Percentiles rank a stretch among this genome's conserved stretches.
Evolutionary conservation across 306 rosid genomes (phyloP).

Genomic region (Comarum palustre): DNA sequence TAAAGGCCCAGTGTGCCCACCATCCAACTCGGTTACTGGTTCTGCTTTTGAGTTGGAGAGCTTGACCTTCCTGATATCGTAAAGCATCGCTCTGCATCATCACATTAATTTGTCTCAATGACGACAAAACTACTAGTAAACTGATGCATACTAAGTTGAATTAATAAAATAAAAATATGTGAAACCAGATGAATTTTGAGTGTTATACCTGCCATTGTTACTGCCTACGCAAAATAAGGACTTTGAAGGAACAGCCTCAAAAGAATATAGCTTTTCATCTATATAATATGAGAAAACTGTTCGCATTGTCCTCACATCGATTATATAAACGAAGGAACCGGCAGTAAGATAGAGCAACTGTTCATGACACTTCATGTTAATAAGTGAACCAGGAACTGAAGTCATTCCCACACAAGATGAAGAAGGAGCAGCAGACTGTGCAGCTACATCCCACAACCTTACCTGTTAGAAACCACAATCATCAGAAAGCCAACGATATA

Average conservation of each 20-base stretch:
- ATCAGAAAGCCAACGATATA: conserved; percentile 20
- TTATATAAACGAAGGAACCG: conserved; percentile 58
- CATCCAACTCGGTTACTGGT: conserved; percentile 61
- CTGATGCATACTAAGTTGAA: neutral
- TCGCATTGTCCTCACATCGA: conserved; percentile 84
- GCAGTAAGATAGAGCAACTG: conserved; percentile 63
- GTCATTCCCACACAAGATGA: conserved; percentile 85
- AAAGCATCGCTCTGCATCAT: conserved; percentile 74
- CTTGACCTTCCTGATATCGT: conserved; percentile 73
- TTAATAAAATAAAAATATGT: neutral
- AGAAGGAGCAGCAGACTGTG: conserved; percentile 56
- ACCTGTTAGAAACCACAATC: conserved; percentile 42
- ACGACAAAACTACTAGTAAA: neutral
- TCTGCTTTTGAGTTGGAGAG: conserved; percentile 29
- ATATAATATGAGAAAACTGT: conserved; percentile 55
- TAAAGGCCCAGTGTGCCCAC: conserved; percentile 64
- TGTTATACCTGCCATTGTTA: conserved; percentile 52
- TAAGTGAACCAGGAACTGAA: conserved; percentile 51
- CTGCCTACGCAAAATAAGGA: conserved; percentile 69
- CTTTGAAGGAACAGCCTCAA: conserved; percentile 60
- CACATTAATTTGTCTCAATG: conserved; percentile 9
- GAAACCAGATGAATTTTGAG: conserved; percentile 3
- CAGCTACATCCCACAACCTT: conserved; percentile 75
- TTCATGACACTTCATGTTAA: conserved; percentile 73
- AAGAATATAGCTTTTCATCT: conserved; percentile 49